Percentiles rank a stretch among this genome's conserved stretches.
phyloP scores from a whole-genome alignment of 2,329 filamentous ascomycete genomes.

The Kalaharituber pfeilii region DNA sequence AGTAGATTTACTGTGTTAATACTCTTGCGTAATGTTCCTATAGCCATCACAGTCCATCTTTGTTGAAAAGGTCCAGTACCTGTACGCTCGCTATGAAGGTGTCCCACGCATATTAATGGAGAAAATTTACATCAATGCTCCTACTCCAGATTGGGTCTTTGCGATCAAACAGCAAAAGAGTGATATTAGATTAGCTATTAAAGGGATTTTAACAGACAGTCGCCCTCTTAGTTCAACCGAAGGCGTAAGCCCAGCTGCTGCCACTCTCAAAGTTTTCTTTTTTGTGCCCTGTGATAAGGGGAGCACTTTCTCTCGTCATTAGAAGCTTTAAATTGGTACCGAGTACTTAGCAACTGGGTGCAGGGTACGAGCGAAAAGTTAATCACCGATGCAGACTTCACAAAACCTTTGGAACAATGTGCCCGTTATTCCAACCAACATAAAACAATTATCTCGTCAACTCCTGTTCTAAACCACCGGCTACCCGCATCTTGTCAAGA shows the following conservation, averaged over 20 bases:
- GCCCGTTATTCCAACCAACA: background rate
- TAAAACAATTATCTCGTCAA: background rate
- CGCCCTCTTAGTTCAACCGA: background rate
- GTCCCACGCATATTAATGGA: background rate
- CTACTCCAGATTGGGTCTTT: background rate
- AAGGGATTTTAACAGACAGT: background rate
- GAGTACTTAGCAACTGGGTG: background rate
- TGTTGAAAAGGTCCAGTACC: background rate
- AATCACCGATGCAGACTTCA: background rate
- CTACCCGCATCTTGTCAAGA: background rate
- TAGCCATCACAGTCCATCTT: background rate
- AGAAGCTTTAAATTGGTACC: background rate
- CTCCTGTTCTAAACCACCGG: background rate
- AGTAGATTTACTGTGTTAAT: background rate
- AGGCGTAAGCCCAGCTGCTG: background rate
- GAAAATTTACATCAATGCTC: background rate
- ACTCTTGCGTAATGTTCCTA: background rate
- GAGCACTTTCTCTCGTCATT: background rate
- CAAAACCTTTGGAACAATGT: background rate
- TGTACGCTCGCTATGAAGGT: background rate
- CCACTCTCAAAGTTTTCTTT: background rate
- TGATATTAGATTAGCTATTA: background rate
- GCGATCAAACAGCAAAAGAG: background rate
- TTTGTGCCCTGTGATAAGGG: background rate
- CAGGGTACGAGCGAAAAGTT: background rate